Percentiles rank a stretch among this genome's conserved stretches.
Evolutionary conservation across 257 asterid species (phyloP).

Genomic region (Nicotiana tabacum): DNA sequence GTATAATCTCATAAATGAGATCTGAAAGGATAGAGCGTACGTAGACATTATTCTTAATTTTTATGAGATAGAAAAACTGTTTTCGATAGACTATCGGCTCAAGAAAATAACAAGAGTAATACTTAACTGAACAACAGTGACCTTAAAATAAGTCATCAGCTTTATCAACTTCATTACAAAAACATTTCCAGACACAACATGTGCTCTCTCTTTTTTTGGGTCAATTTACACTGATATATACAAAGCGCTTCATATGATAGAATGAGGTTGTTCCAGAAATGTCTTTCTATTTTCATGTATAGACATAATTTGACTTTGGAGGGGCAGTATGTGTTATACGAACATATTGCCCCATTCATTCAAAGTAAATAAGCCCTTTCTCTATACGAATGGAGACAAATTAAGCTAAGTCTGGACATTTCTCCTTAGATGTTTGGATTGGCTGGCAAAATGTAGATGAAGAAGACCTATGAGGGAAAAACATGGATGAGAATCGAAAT

Average conservation of each 20-base stretch:
- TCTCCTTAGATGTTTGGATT: neutral
- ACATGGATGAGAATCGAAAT: neutral
- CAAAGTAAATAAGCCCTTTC: neutral
- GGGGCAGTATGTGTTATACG: neutral
- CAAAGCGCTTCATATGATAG: neutral
- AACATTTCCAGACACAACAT: conserved; percentile 28
- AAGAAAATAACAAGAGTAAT: too few relatives aligned
- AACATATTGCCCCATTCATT: neutral
- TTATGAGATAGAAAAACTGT: too few relatives aligned
- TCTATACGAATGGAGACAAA: neutral
- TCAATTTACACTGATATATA: neutral
- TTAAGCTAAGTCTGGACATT: neutral
- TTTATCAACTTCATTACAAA: neutral
- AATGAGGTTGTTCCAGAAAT: neutral
- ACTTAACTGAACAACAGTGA: neutral
- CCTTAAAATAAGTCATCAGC: neutral
- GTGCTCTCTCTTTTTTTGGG: conserved; percentile 14
- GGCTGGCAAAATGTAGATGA: neutral
- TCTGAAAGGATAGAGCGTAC: too few relatives aligned
- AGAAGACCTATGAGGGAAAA: neutral
- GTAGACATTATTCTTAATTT: too few relatives aligned
- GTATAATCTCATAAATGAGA: too few relatives aligned
- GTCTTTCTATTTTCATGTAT: conserved; percentile 1
- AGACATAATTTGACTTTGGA: conserved; percentile 5
- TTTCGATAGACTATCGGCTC: too few relatives aligned